Conservation (phyloP, 768 basidiomycete genomes). For the Mycena leptocephala region DNA sequence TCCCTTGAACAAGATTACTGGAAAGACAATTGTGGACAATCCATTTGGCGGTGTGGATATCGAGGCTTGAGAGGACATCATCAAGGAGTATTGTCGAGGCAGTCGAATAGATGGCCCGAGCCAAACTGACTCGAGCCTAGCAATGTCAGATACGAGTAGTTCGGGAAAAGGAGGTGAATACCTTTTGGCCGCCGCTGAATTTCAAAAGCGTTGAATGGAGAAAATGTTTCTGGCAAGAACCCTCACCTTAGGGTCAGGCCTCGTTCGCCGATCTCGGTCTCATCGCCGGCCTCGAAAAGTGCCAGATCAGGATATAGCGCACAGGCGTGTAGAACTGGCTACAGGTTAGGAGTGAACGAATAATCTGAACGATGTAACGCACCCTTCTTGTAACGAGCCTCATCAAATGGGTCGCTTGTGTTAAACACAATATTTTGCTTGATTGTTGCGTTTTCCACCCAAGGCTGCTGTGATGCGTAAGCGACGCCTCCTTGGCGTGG, state of each 20-base stretch:
- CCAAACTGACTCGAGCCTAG: conserved; percentile 59
- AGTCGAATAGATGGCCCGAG: conserved; percentile 71
- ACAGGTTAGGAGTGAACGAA: not conserved
- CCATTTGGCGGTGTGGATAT: conserved; percentile 68
- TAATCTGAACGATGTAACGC: conserved; percentile 11
- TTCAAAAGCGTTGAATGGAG: not conserved
- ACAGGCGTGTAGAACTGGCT: conserved; percentile 55
- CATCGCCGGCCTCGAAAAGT: conserved; percentile 65
- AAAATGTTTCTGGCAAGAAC: not conserved
- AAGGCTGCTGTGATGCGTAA: conserved; percentile 77
- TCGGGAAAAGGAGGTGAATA: not conserved
- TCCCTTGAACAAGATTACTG: conserved; percentile 55
- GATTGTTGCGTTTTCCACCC: conserved; percentile 76
- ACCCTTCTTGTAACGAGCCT: conserved; percentile 58
- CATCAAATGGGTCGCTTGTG: conserved; percentile 53
- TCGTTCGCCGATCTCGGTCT: conserved; percentile 68
- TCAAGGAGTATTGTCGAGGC: conserved; percentile 71
- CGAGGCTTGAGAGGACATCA: conserved; percentile 68
- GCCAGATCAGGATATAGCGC: conserved; percentile 61
- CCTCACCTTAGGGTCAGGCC: conserved; percentile 60
- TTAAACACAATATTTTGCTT: conserved; percentile 67
- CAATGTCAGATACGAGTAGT: not conserved
- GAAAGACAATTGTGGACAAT: conserved; percentile 65
- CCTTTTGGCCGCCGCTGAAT: conserved; percentile 69
- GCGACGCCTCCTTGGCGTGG: conserved; percentile 72